A percentile compares a stretch with the other conserved stretches of the same genome.
These are phyloP conservation scores for Glaciozyma martinii DNA, from an alignment of 768 basidiomycete genomes.

Conservation along the genomic window DNA sequence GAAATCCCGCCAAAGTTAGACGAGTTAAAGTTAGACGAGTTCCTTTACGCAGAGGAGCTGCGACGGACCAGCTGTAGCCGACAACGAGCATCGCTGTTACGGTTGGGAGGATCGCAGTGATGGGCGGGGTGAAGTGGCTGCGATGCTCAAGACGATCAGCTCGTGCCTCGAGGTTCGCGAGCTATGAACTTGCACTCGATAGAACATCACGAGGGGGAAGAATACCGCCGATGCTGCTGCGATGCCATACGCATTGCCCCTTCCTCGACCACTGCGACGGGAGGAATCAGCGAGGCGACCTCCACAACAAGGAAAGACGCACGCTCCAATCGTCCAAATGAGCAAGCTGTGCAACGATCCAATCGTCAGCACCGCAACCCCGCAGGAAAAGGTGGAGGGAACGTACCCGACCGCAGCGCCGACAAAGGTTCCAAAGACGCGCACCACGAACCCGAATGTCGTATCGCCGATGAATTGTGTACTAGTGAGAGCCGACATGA, in stretches of 20 bases:
- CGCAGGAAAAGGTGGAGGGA: not conserved
- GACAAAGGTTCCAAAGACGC: constrained; percentile 45
- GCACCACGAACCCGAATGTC: constrained; percentile 35
- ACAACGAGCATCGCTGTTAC: constrained; percentile 28
- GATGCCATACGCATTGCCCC: constrained; percentile 52
- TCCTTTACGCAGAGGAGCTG: not conserved
- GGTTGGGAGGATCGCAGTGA: constrained; percentile 20
- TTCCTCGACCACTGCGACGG: constrained; percentile 41
- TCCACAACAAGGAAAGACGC: not conserved
- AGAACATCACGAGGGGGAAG: constrained; percentile 47
- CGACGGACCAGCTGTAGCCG: constrained; percentile 19
- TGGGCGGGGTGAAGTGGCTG: constrained; percentile 12
- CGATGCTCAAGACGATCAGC: no score
- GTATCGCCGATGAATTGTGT: constrained; percentile 21
- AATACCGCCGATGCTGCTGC: constrained; percentile 48
- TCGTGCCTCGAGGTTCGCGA: no score
- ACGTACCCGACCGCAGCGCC: constrained; percentile 36
- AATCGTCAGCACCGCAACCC: not conserved
- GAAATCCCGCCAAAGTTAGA: not conserved
- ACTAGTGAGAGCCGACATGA: constrained; percentile 9
- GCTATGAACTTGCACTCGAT: constrained; percentile 45
- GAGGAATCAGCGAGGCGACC: not conserved
- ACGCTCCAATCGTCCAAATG: constrained; percentile 46
- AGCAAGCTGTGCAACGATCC: constrained; percentile 44
- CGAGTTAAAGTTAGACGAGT: not conserved